Conservation (phyloP, 2,329 filamentous ascomycete species). For the Fusarium subtropicale region DNA sequence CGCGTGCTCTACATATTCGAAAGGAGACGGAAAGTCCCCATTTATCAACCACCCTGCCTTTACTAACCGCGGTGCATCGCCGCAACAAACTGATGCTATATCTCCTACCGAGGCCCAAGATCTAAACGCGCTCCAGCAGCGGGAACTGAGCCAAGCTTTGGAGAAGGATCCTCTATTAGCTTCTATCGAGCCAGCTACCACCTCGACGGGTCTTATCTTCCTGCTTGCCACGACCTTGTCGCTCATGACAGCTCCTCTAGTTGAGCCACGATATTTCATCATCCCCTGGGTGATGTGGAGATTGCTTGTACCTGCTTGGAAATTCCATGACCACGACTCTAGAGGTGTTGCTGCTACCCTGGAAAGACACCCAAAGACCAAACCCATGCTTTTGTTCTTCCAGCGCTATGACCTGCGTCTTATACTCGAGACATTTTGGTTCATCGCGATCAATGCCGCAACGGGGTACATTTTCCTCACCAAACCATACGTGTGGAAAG, state of each 20-base stretch:
- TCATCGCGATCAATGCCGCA: slow-evolving; percentile 70
- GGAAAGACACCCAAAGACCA: slow-evolving; percentile 3
- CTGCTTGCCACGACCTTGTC: slow-evolving; percentile 79
- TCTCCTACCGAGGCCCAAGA: slow-evolving; percentile 12
- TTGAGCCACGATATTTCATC: slow-evolving; percentile 97
- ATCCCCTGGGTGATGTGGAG: slow-evolving; percentile 95
- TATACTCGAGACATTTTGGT: slow-evolving; percentile 74
- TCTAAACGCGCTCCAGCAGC: slow-evolving; percentile 9
- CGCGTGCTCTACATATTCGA: slow-evolving; percentile 34
- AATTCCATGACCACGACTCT: slow-evolving; percentile 36
- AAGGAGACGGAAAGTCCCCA: slow-evolving; percentile 6
- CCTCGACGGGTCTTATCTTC: slow-evolving; percentile 67
- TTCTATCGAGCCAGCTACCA: slow-evolving; percentile 52
- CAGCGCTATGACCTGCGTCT: slow-evolving; percentile 60
- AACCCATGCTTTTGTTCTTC: slow-evolving; percentile 16
- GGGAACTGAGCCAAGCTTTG: slow-evolving; percentile 32
- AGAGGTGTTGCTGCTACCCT: slow-evolving; percentile 4
- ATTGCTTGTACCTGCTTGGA: slow-evolving; percentile 74
- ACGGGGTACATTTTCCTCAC: slow-evolving; percentile 80
- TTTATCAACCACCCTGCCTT: slow-evolving; percentile 50
- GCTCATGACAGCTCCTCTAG: slow-evolving; percentile 87
- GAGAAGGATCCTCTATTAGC: slow-evolving; percentile 44
- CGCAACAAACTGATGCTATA: slow-evolving; percentile 20
- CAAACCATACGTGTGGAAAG: slow-evolving; percentile 74
- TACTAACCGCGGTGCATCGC: slow-evolving; percentile 11